Evolutionary conservation across 2,329 filamentous ascomycete species (phyloP).

Genomic region (Emergomyces pasteurianus): DNA sequence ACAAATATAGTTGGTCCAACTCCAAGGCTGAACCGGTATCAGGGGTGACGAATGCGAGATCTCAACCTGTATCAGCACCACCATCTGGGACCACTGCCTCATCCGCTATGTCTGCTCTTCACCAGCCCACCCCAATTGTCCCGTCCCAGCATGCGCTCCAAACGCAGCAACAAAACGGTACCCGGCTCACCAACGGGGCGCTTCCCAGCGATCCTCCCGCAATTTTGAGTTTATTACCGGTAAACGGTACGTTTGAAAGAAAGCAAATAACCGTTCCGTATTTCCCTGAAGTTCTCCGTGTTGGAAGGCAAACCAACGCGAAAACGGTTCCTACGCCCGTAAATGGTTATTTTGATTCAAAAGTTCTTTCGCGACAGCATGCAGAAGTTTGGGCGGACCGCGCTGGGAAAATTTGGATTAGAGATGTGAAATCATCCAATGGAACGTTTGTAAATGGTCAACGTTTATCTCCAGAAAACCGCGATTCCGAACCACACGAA

Average conservation of each 20-base stretch:
- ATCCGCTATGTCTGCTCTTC: slow-evolving; percentile 51
- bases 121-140: slow-evolving; percentile 49
- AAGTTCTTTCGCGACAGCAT: slow-evolving; percentile 90
- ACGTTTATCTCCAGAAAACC: slow-evolving; percentile 81
- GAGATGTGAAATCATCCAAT: slow-evolving; percentile 96
- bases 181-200: slow-evolving; percentile 28
- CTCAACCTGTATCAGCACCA: slow-evolving; percentile 48
- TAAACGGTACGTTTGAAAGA: slow-evolving; percentile 93
- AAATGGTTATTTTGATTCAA: slow-evolving; percentile 97
- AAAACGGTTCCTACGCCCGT: slow-evolving; percentile 83
- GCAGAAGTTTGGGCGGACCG: slow-evolving; percentile 89
- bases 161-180: slow-evolving; percentile 49
- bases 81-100: slow-evolving; percentile 48
- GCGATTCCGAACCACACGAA: slow-evolving; percentile 92
- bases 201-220: slow-evolving; percentile 51
- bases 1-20: slow-evolving; percentile 49
- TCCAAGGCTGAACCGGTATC: slow-evolving; percentile 55
- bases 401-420: slow-evolving; percentile 81
- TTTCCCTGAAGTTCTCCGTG: slow-evolving; percentile 83
- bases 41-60: slow-evolving; percentile 48
- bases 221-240: slow-evolving; percentile 72
- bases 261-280: slow-evolving; percentile 93
- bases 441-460: slow-evolving; percentile 95
- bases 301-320: slow-evolving; percentile 92
- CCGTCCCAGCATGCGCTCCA: slow-evolving; percentile 60